These are phyloP conservation scores for Candida ponderosae DNA, from an alignment of 805 yeast genomes.

Conservation along the genomic window DNA sequence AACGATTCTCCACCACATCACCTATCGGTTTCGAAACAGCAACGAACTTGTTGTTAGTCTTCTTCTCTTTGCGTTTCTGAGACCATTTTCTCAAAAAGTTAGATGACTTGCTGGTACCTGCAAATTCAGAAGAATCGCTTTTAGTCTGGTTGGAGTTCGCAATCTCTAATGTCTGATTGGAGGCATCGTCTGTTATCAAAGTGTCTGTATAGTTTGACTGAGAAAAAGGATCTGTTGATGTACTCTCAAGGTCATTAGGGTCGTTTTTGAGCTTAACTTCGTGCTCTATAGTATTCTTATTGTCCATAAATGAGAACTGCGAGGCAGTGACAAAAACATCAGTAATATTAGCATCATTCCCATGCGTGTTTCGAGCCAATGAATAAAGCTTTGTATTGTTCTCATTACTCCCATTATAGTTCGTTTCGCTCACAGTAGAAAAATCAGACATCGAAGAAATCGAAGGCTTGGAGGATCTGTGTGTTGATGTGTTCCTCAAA, in stretches of 20 bases:
- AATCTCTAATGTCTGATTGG: background rate
- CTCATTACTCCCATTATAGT: slow-evolving; percentile 5
- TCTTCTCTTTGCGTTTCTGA: slow-evolving; percentile 10
- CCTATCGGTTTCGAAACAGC: slow-evolving; percentile 9
- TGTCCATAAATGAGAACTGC: slow-evolving; percentile 22
- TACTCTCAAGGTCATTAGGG: too few relatives aligned
- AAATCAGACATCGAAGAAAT: slow-evolving; percentile 17
- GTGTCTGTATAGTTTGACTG: background rate
- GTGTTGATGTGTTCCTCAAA: background rate
- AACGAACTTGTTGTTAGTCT: slow-evolving; percentile 7
- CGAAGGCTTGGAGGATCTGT: slow-evolving; percentile 4
- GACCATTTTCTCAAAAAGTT: slow-evolving; percentile 17
- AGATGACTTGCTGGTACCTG: slow-evolving; percentile 9
- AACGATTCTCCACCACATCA: too few relatives aligned
- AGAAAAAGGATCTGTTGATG: background rate
- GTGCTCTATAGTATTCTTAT: background rate
- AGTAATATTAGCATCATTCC: slow-evolving; percentile 7
- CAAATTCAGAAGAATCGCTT: background rate
- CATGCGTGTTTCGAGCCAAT: slow-evolving; percentile 2
- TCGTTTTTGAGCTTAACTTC: background rate
- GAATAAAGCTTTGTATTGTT: slow-evolving; percentile 10
- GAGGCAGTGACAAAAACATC: slow-evolving; percentile 33
- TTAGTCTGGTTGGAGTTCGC: background rate
- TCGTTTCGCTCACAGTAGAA: slow-evolving; percentile 9
- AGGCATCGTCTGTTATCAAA: background rate